Base-by-base conservation (phyloP, 2,329 filamentous ascomycete species). In the Endoconidiophora laricicola region DNA sequence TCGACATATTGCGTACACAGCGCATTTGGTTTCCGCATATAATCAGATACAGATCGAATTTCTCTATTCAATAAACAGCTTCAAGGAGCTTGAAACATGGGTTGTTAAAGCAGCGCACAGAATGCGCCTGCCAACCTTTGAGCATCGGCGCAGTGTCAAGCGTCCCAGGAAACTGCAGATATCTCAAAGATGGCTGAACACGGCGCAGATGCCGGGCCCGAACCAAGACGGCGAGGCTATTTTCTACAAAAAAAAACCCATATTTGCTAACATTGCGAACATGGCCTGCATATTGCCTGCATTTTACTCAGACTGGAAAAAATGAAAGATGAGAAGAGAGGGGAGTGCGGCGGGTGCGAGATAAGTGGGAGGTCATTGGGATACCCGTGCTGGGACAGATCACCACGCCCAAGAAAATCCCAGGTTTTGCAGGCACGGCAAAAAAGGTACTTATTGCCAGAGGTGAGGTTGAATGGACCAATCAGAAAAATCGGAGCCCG, bases 401-500 rank as follows among this genome's bases (percentile, higher is more conserved):
- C 26, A 33, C 26, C 26, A 33, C 26, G 7, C 26, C 26, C 7
- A 33, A 33, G 16, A 20, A 45, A 20, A 33, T 9, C 12, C 26
- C 12, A 48, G 12, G 26, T 10, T 33, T 33, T 33, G 26, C 26
- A 33, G 26, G 6, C 26, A 33, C 4, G 26, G n/a, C 24, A 38
- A 39, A 26, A 36, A 18, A 42, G 33, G 16, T 29, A 42, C 26
- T 33, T 33, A 2, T 33, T 9, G 7, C 26, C 5, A 36, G 36
- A 47, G 36, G 38, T 45, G 43, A 45, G 43, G 43, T 45, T 45
- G 43, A 29, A n/a, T 45, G 43, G 43, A 18, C 20, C 43, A 16
- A 26, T 26, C 23, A 45, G n/a, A 45, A 29, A 33, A 33, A 9
- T 33, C 7, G 2, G 12, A 33, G 7, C 26, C 26, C 7, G 12